A percentile compares a stretch with the other conserved stretches of the same genome.
These are phyloP conservation scores for Aureobasidium vineae DNA, from an alignment of 2,329 filamentous ascomycete species.

Conservation along the genomic window DNA sequence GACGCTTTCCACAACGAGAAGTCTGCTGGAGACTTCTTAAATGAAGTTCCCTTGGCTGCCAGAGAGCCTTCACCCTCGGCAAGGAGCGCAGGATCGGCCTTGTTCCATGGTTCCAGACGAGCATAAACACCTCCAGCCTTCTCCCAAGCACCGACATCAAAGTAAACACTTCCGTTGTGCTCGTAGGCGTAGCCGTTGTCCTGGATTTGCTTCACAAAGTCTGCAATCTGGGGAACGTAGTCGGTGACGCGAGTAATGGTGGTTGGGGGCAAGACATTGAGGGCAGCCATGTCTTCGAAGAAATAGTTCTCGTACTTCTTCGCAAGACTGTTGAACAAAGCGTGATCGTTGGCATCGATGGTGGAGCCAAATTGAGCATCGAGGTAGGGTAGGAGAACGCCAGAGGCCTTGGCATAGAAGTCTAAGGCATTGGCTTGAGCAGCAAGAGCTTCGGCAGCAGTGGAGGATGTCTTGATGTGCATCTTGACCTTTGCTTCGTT, in stretches of 20 bases:
- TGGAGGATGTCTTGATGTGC: constrained; percentile 67
- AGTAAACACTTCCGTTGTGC: constrained; percentile 76
- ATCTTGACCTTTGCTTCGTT: constrained; percentile 86
- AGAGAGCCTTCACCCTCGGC: constrained; percentile 89
- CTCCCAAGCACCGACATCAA: constrained; percentile 86
- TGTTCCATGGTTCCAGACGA: constrained; percentile 77
- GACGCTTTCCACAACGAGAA: constrained; percentile 94
- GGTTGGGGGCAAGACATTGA: constrained; percentile 83
- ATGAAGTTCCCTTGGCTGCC: constrained; percentile 46
- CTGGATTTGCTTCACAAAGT: constrained; percentile 79
- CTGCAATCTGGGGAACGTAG: constrained; percentile 81
- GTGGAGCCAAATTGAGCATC: constrained; percentile 61
- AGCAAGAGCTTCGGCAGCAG: constrained; percentile 53
- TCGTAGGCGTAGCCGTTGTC: constrained; percentile 81
- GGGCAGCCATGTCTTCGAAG: constrained; percentile 77
- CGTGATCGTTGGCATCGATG: constrained; percentile 60
- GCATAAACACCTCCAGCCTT: constrained; percentile 81
- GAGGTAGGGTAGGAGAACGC: constrained; percentile 77
- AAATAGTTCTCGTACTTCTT: constrained; percentile 85
- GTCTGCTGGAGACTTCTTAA: constrained; percentile 75
- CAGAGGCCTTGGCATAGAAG: constrained; percentile 60
- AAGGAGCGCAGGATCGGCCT: constrained; percentile 76
- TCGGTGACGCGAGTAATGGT: constrained; percentile 87
- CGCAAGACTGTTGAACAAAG: constrained; percentile 85
- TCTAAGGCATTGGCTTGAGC: constrained; percentile 35